phyloP scores from a whole-genome alignment of 179 eudicot species.

The Amaranthus tricolor region DNA sequence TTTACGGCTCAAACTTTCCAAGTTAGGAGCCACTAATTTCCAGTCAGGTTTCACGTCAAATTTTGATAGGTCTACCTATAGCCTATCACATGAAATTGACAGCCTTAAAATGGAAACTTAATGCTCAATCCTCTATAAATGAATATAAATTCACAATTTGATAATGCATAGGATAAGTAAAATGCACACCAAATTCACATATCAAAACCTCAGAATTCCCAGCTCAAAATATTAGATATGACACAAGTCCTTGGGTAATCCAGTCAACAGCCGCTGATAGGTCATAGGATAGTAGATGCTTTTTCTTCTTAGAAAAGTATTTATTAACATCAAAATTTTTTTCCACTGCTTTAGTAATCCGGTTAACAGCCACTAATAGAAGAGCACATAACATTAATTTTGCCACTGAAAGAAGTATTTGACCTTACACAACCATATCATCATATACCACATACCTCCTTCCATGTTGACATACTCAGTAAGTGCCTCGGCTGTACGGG shows the following conservation, averaged over 20 bases:
- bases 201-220: background rate
- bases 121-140: background rate
- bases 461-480: slow-evolving; percentile 74
- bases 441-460: slow-evolving; percentile 56
- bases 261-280: background rate
- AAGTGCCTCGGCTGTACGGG: slow-evolving; percentile 86
- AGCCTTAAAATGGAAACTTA: background rate
- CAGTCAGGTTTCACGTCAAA: background rate
- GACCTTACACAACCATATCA: background rate
- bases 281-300: too few relatives aligned
- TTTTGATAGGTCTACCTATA: background rate
- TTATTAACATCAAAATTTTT: background rate
- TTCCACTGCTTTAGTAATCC: background rate
- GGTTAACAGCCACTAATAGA: background rate
- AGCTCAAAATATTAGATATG: background rate
- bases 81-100: background rate
- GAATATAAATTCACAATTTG: background rate
- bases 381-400: background rate
- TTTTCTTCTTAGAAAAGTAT: too few relatives aligned
- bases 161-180: background rate
- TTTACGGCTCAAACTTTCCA: too few relatives aligned
- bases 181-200: background rate
- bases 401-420: too few relatives aligned
- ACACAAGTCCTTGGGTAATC: background rate
- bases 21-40: too few relatives aligned